A percentile compares a stretch with the other conserved stretches of the same genome.
phyloP scores from a whole-genome alignment of 225 moss, liverwort and hornwort species.

The Neckera pumila region DNA sequence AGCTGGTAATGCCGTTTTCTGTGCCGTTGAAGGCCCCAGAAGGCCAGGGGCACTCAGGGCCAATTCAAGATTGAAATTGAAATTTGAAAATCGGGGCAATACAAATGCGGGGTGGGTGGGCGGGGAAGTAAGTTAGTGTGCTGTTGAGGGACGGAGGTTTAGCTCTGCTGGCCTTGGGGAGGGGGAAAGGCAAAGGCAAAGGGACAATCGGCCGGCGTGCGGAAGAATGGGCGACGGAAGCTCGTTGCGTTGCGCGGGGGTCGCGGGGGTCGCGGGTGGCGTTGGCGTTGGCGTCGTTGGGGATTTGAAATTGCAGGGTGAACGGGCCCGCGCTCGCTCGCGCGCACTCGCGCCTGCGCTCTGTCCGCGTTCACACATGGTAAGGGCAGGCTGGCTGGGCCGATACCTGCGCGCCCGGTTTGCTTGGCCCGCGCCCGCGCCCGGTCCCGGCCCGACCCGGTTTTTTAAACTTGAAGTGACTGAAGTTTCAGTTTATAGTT shows the following conservation, averaged over 20 bases:
- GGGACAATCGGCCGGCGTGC: not conserved
- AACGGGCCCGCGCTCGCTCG: not conserved
- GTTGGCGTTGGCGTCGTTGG: not conserved
- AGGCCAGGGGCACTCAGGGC: not conserved
- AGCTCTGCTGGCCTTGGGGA: no score
- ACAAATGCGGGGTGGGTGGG: not conserved
- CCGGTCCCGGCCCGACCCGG: not conserved
- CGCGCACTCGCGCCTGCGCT: not conserved
- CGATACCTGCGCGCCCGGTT: not conserved
- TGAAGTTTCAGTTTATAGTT: not conserved
- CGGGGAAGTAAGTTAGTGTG: not conserved
- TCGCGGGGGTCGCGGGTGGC: not conserved
- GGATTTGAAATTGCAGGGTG: not conserved
- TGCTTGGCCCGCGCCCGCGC: not conserved
- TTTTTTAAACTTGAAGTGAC: not conserved
- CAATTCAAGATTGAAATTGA: conserved; percentile 17
- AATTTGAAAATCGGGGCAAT: not conserved
- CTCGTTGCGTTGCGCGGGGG: not conserved
- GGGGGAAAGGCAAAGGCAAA: not conserved
- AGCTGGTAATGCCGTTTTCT: conserved; percentile 1
- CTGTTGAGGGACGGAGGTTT: no score
- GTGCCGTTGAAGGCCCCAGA: conserved; percentile 5
- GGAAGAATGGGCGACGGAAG: not conserved
- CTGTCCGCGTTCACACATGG: conserved; percentile 3
- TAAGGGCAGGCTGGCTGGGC: not conserved